phyloP scores from a whole-genome alignment of 768 basidiomycete species.

The Lanmaoa pseudosensibilis region DNA sequence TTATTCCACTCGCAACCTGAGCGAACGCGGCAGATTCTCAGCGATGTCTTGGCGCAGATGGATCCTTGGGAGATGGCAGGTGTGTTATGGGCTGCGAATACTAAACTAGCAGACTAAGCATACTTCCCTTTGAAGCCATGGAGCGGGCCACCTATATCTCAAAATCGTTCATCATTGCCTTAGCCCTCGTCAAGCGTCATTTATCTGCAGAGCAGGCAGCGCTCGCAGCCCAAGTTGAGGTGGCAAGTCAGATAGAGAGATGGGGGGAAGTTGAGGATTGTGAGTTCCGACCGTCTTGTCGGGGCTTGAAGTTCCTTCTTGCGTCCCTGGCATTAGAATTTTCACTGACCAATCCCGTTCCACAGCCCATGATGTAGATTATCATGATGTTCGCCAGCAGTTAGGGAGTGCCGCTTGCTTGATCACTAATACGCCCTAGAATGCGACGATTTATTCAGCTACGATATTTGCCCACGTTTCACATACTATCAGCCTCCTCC shows the following conservation, averaged over 20 bases:
- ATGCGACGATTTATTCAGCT: constrained; percentile 6
- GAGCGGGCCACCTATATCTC: constrained; percentile 87
- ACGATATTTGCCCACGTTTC: constrained; percentile 4
- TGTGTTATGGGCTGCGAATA: constrained; percentile 36
- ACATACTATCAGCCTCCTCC: constrained; percentile 1
- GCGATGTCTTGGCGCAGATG: constrained; percentile 55
- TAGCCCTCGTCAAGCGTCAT: constrained; percentile 78
- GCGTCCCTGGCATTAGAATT: background rate
- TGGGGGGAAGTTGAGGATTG: constrained; percentile 99
- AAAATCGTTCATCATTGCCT: constrained; percentile 86
- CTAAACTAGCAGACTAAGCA: background rate
- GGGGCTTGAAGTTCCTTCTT: constrained; percentile 6
- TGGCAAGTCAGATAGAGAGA: constrained; percentile 89
- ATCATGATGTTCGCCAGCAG: constrained; percentile 87
- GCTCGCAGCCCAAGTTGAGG: constrained; percentile 85
- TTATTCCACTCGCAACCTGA: constrained; percentile 67
- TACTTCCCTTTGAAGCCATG: constrained; percentile 55
- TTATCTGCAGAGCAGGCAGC: constrained; percentile 84
- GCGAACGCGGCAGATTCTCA: constrained; percentile 63
- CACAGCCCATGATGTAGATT: constrained; percentile 96
- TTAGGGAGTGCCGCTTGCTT: constrained; percentile 78
- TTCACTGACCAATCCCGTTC: constrained; percentile 15
- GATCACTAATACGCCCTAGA: constrained; percentile 38
- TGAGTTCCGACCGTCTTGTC: constrained; percentile 44
- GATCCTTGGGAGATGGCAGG: constrained; percentile 90